Evolutionary conservation across 2,329 filamentous ascomycete genomes (phyloP), one percentile per base, ranked within the genome.

Genomic region (Acrodontium crateriforme): DNA sequence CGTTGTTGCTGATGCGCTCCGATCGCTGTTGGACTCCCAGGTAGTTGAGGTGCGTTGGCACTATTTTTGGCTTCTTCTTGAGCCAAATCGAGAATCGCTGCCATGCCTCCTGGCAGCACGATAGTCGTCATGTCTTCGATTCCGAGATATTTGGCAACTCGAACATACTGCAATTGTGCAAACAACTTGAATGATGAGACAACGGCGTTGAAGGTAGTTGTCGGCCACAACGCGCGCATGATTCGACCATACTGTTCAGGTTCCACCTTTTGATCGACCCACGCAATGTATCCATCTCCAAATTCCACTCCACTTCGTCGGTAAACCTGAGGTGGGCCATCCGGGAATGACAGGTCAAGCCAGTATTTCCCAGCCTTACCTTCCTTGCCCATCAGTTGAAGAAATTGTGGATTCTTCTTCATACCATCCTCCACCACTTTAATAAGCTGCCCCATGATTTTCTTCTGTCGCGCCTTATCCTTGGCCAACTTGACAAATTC

Each of bases 311-410:
- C 64, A 12, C 52, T 56, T 3, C 58, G 54, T 34, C 59, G 59
- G 31, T 59, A 67, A 34, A 66, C 62, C 35, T 50, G 44, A 1
- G 63, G 63, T 20, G 62, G 62, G 3, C 56, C 58, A 24, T 59
- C 52, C 1, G 63, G 64, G 25, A 62, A 65, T 10, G 47, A 50
- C 11, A 65, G 48, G 26, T 67, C 61, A 4, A 68, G 45, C 62
- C 60, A 65, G 27, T 46, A 50, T 14, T 49, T 53, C n/a, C 59
- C 55, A 10, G 56, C 45, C 24, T 50, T 53, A 6, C 49, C 28
- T 27, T 62, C 53, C 20, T 52, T 44, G 5, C 61, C 60, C 11
- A 61, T 38, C 12, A 42, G 39, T 15, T 36, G 42, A 23, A 36
- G 29, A 15, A 53, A 46, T 2, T 31, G 22, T 1, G 53, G 50